phyloP scores from a whole-genome alignment of 1,284 basidiomycete genomes.

The Quambalaria eucalypti region DNA sequence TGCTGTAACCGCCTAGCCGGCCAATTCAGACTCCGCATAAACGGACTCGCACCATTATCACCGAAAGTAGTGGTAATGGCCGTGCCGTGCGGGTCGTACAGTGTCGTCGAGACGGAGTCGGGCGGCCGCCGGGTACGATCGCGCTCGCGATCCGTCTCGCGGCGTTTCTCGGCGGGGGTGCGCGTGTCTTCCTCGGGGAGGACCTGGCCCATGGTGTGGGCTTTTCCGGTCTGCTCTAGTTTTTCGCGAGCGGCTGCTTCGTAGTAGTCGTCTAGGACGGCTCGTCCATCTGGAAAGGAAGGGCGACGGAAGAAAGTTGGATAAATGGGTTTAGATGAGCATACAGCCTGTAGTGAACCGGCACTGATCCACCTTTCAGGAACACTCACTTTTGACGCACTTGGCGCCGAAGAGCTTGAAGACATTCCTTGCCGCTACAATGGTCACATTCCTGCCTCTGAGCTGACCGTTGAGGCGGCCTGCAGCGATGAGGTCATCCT shows the following conservation, averaged over 20 bases:
- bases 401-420: slow-evolving; percentile 90
- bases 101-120: slow-evolving; percentile 30
- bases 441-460: slow-evolving; percentile 80
- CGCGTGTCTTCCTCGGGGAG: not conserved
- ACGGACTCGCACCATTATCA: slow-evolving; percentile 37
- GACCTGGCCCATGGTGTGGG: not conserved
- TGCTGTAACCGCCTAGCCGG: slow-evolving; percentile 21
- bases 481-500: slow-evolving; percentile 77
- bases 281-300: no score
- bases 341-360: no score
- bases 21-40: slow-evolving; percentile 33
- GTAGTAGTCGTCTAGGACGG: slow-evolving; percentile 91
- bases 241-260: slow-evolving; percentile 64
- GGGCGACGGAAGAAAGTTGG: no score
- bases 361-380: no score
- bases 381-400: slow-evolving; percentile 74
- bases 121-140: slow-evolving; percentile 25
- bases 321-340: no score
- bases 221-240: slow-evolving; percentile 15
- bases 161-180: slow-evolving; percentile 12
- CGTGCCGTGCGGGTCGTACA: slow-evolving; percentile 36
- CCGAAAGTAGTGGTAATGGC: slow-evolving; percentile 37
- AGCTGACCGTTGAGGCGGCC: slow-evolving; percentile 81
- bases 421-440: slow-evolving; percentile 82
- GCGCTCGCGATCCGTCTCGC: slow-evolving; percentile 30